A percentile compares a stretch with the other conserved stretches of the same genome.
phyloP scores from a whole-genome alignment of 768 basidiomycete genomes.

The Dioszegia crocea region DNA sequence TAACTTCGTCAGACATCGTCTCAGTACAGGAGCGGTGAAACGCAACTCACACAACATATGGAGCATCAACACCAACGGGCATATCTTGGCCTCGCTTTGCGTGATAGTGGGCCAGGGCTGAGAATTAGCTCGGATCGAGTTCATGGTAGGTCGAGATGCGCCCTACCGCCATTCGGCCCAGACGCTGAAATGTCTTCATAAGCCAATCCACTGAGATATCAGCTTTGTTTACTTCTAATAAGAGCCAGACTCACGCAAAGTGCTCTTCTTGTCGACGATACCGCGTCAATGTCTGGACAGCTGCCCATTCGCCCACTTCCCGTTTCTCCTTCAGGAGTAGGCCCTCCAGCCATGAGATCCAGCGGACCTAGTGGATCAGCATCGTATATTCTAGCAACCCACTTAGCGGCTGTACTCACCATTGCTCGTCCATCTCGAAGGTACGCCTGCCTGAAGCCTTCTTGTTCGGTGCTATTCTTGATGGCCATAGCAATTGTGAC shows the following conservation, averaged over 20 bases:
- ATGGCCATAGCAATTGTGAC: conserved; percentile 75
- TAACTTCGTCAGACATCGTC: too few species aligned
- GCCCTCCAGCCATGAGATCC: conserved; percentile 86
- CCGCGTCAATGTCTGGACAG: conserved; percentile 64
- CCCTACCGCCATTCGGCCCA: conserved; percentile 74
- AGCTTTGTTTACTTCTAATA: conserved; percentile 40
- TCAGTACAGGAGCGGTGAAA: neutral
- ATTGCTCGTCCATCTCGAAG: conserved; percentile 78
- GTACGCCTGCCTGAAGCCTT: conserved; percentile 78
- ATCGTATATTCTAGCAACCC: neutral
- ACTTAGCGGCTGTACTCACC: conserved; percentile 23
- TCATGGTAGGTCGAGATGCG: neutral
- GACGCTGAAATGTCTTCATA: conserved; percentile 66
- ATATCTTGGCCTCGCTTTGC: conserved; percentile 66
- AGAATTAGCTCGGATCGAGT: neutral
- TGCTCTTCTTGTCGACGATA: conserved; percentile 39
- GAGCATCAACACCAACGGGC: conserved; percentile 70
- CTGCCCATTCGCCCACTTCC: conserved; percentile 82
- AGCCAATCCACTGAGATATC: conserved; percentile 29
- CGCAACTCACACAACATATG: conserved; percentile 78
- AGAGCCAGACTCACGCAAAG: conserved; percentile 35
- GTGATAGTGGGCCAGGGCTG: conserved; percentile 86
- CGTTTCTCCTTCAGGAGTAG: conserved; percentile 71
- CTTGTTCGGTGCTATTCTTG: conserved; percentile 82
- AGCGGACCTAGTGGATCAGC: conserved; percentile 51